Percentiles rank a stretch among this genome's conserved stretches.
These are phyloP conservation scores for Onygena corvina DNA, from an alignment of 2,329 filamentous ascomycete genomes.

Conservation along the genomic window DNA sequence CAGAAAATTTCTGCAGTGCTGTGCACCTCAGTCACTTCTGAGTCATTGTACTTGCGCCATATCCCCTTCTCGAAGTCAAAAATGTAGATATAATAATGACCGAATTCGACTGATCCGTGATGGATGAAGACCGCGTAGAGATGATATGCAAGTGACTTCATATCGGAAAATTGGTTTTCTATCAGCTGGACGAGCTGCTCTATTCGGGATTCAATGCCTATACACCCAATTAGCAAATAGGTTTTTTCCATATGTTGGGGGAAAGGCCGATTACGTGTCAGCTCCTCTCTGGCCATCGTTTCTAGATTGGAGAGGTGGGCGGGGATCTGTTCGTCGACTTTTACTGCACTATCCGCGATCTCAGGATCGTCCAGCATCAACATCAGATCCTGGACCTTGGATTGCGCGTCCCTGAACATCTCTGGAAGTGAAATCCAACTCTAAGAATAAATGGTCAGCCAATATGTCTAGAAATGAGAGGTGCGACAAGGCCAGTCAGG, in stretches of 20 bases:
- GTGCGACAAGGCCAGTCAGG: background rate
- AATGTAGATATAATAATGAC: conserved; percentile 97
- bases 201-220: conserved; percentile 32
- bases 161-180: conserved; percentile 49
- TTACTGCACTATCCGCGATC: conserved; percentile 29
- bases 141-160: conserved; percentile 58
- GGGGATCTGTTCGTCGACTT: conserved; percentile 33
- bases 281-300: conserved; percentile 35
- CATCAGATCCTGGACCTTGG: conserved; percentile 35
- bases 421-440: conserved; percentile 23
- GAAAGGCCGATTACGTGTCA: conserved; percentile 29
- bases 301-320: conserved; percentile 37
- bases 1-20: conserved; percentile 58
- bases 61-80: conserved; percentile 68
- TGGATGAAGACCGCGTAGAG: conserved; percentile 93
- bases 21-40: conserved; percentile 56
- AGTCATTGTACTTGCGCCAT: conserved; percentile 94
- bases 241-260: background rate
- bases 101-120: conserved; percentile 53
- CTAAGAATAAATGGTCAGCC: conserved; percentile 14
- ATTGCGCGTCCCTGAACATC: conserved; percentile 27
- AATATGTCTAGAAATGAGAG: background rate
- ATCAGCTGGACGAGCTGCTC: conserved; percentile 39
- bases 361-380: conserved; percentile 26
- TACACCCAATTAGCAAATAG: background rate